A percentile compares a stretch with the other conserved stretches of the same genome.
These are phyloP conservation scores for Plasmodium coatneyi DNA, from an alignment of 169 alveolate species.

Conservation along the genomic window DNA sequence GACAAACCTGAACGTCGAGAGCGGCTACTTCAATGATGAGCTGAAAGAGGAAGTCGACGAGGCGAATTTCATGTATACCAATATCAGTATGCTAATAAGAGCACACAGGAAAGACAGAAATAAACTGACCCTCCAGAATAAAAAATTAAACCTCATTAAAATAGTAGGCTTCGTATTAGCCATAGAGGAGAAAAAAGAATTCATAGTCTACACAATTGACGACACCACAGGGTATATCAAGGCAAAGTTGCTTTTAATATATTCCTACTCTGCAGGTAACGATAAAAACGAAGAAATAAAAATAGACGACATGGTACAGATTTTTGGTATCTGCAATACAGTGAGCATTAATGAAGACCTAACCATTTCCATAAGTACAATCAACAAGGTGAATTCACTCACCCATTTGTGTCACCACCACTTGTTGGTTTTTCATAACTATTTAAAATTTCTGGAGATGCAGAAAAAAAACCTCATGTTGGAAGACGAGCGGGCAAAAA, in stretches of 20 bases:
- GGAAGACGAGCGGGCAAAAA: conserved; percentile 34
- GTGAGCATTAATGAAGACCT: conserved; percentile 66
- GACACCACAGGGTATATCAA: conserved; percentile 73
- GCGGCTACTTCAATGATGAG: conserved; percentile 74
- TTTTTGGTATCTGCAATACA: conserved; percentile 67
- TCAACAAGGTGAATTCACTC: conserved; percentile 50
- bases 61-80: conserved; percentile 63
- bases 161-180: conserved; percentile 64
- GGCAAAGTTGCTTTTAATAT: conserved; percentile 70
- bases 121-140: conserved; percentile 40
- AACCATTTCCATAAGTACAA: conserved; percentile 64
- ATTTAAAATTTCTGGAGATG: conserved; percentile 51
- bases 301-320: conserved; percentile 48
- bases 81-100: conserved; percentile 59
- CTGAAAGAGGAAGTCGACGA: conserved; percentile 66
- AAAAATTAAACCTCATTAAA: conserved; percentile 73
- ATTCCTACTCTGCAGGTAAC: conserved; percentile 15
- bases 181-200: conserved; percentile 73
- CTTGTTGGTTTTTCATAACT: conserved; percentile 61
- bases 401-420: conserved; percentile 73
- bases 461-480: conserved; percentile 19
- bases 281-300: conserved; percentile 50
- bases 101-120: conserved; percentile 69
- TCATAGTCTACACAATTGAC: conserved; percentile 67
- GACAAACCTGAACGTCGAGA: conserved; percentile 53